Percentiles rank a stretch among this genome's conserved stretches.
Evolutionary conservation across 305 asterid genomes (phyloP).

Genomic region (Fraxinus albicans): DNA sequence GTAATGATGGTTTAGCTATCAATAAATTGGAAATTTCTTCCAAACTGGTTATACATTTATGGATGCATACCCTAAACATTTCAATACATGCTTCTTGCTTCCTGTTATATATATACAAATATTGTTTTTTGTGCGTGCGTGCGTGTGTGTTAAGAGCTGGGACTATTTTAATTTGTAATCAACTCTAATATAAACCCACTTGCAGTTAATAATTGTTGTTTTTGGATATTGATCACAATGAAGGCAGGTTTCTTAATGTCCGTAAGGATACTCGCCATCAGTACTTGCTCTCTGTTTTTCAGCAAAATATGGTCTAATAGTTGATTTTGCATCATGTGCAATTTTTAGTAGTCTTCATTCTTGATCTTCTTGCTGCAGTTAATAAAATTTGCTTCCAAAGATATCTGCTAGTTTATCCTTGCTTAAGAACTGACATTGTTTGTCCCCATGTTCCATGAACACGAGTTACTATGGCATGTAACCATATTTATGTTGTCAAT

Average conservation of each 20-base stretch:
- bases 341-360: neutral
- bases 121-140: neutral
- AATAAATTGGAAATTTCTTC: conserved; percentile 1
- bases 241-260: neutral
- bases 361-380: conserved; percentile 8
- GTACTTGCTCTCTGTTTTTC: neutral
- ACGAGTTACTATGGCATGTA: neutral
- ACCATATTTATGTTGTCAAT: conserved; percentile 10
- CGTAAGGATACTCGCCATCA: neutral
- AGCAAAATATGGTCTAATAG: neutral
- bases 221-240: neutral
- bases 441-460: conserved; percentile 1
- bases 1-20: conserved; percentile 20
- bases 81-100: conserved; percentile 9
- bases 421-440: conserved; percentile 10
- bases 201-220: conserved; percentile 4
- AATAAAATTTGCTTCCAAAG: conserved; percentile 15
- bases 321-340: conserved; percentile 7
- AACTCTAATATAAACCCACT: neutral
- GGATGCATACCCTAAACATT: neutral
- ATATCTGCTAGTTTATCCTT: conserved; percentile 1
- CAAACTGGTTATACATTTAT: conserved; percentile 22
- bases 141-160: neutral
- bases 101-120: neutral
- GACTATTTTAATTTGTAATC: neutral